phyloP scores from a whole-genome alignment of 352 stramenopile genomes.

The Phytophthora vignae region DNA sequence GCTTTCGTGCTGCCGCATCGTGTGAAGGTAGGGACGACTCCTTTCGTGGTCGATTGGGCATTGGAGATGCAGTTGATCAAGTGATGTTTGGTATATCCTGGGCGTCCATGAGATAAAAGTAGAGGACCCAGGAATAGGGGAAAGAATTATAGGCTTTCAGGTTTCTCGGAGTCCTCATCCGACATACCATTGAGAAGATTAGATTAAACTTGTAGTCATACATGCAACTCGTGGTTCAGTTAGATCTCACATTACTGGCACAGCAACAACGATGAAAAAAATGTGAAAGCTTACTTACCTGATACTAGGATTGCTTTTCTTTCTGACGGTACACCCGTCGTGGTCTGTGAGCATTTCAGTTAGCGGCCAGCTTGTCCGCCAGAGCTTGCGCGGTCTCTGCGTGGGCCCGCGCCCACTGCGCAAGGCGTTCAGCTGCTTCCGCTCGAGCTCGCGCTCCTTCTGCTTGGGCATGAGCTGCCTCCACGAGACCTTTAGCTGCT shows the following conservation, averaged over 20 bases:
- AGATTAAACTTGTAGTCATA: too few relatives aligned
- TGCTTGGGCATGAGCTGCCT: background rate
- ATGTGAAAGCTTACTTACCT: too few relatives aligned
- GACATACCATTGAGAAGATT: too few relatives aligned
- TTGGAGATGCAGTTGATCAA: background rate
- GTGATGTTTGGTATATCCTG: background rate
- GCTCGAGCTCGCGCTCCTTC: constrained; percentile 2
- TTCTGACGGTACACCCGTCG: too few relatives aligned
- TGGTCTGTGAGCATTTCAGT: background rate
- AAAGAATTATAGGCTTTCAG: background rate
- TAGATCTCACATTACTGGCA: too few relatives aligned
- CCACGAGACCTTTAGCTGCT: background rate
- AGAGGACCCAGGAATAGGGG: background rate
- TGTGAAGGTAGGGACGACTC: background rate
- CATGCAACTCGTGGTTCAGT: too few relatives aligned
- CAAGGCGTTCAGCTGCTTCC: background rate
- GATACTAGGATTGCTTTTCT: too few relatives aligned
- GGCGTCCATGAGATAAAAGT: background rate
- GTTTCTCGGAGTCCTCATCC: background rate
- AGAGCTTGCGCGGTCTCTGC: constrained; percentile 3
- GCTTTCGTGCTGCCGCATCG: constrained; percentile 5
- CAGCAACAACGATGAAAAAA: too few relatives aligned
- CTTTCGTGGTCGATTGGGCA: constrained; percentile 21
- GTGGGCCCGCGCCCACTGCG: background rate
- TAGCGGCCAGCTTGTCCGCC: constrained; percentile 1